Percentiles rank a stretch among this genome's conserved stretches.
These are phyloP conservation scores for Camelina laxa DNA, from an alignment of 345 rosid species.

Conservation along the genomic window DNA sequence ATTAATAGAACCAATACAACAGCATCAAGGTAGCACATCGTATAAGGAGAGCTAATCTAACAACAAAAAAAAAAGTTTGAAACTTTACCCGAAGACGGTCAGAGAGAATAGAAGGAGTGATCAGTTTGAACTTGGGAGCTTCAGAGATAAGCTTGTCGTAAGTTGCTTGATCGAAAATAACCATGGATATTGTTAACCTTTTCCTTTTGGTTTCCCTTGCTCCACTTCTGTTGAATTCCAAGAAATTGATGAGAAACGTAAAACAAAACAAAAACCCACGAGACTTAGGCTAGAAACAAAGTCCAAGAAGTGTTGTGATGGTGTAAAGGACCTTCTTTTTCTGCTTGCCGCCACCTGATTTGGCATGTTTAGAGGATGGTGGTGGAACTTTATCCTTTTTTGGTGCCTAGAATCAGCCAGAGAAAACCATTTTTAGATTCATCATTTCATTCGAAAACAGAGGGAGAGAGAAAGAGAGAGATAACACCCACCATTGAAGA, in stretches of 20 bases:
- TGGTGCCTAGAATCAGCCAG: conserved; percentile 25
- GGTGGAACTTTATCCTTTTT: conserved; percentile 47
- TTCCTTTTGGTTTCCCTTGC: conserved; percentile 68
- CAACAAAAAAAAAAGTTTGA: neutral
- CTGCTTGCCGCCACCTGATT: conserved; percentile 47
- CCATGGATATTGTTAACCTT: conserved; percentile 62
- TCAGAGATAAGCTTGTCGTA: conserved; percentile 61
- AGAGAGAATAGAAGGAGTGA: conserved; percentile 55
- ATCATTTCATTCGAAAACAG: neutral
- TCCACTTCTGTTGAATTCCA: conserved; percentile 51
- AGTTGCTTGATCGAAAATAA: conserved; percentile 56
- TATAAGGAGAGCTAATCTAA: too few species aligned
- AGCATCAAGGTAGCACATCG: neutral
- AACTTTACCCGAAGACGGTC: conserved; percentile 51
- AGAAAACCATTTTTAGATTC: neutral
- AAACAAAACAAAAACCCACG: too few species aligned
- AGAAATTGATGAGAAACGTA: neutral
- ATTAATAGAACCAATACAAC: neutral
- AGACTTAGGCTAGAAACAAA: too few species aligned
- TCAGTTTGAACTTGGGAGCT: conserved; percentile 56
- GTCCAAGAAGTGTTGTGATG: too few species aligned
- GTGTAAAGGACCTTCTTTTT: conserved; percentile 40
- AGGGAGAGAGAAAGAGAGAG: neutral
- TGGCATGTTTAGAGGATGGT: conserved; percentile 46
- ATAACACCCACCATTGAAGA: conserved; percentile 24